Evolutionary conservation across 805 yeast genomes (phyloP).

Genomic region (Candida fluviatilis): DNA sequence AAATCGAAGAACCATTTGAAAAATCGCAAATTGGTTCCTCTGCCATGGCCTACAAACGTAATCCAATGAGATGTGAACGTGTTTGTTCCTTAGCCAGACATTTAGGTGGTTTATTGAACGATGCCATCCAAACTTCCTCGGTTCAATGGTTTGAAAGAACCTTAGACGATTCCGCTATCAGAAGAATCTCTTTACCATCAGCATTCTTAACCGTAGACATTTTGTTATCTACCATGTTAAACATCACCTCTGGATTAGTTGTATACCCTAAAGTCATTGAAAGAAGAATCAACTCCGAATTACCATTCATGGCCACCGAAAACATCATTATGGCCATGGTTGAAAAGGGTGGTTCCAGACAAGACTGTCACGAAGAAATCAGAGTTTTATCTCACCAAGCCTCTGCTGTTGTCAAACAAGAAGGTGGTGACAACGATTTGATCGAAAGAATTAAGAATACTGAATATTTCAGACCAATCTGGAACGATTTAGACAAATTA

Average conservation of each 20-base stretch:
- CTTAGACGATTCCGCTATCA: conserved; percentile 94
- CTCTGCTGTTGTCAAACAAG: conserved; percentile 92
- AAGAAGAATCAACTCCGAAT: conserved; percentile 89
- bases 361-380: conserved; percentile 96
- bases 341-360: conserved; percentile 95
- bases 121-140: conserved; percentile 93
- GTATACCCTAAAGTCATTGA: conserved; percentile 98
- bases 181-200: conserved; percentile 94
- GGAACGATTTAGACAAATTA: conserved; percentile 73
- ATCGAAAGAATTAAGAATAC: conserved; percentile 81
- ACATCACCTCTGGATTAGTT: conserved; percentile 92
- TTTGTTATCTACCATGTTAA: conserved; percentile 79
- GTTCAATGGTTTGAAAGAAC: conserved; percentile 99
- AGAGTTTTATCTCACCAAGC: conserved; percentile 97
- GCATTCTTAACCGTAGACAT: conserved; percentile 97
- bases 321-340: conserved; percentile 99
- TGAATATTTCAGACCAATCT: conserved; percentile 82
- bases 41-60: conserved; percentile 99
- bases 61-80: conserved; percentile 99
- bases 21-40: conserved; percentile 96
- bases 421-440: conserved; percentile 97
- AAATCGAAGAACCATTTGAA: conserved; percentile 97
- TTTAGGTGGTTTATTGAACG: conserved; percentile 84
- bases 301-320: conserved; percentile 99
- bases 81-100: conserved; percentile 98